Evolutionary conservation across 1,139 yeast species (phyloP), one percentile per base, ranked within the genome.

Genomic region (Pichia sp.): DNA sequence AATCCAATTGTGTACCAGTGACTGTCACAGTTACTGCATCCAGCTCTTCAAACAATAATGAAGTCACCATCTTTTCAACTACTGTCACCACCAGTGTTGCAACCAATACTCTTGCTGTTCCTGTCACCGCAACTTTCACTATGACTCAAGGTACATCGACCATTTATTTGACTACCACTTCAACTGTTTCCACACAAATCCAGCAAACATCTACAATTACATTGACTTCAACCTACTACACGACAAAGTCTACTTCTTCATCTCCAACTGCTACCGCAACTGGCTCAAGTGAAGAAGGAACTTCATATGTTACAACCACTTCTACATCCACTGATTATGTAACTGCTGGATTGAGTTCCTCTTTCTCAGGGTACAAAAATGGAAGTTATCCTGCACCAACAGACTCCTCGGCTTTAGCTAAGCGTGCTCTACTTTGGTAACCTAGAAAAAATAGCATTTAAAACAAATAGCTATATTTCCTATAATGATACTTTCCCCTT

Each of bases 61-160:
- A 46, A 27, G 26, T 27, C 11, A 38, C 29, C 23, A 40, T 38
- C 16, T 47, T 47, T 34, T 9, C 36, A 6, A 47, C 50, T 5
- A 27, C 43, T 27, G 33, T 50, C 3, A 48, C 52, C 4, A 38
- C 53, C 4, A 38, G 43, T 23, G 45, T 48, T 35, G 47, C 42
- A 26, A 44, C 55, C 26, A 53, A 54, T 4, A 55, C 60, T 6
- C 34, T 55, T n/a, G 58, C 62, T 4, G 35, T 63, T 39, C 64
- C 65, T 32, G 48, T 62, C 29, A 55, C 59, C 31, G 60, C 60
- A 7, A 58, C 63, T 3, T 50, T 63, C 39, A 56, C 65, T 9
- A 42, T 61, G 40, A 56, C 64, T 23, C 47, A 53, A 10, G 64
- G 64, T 23, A 52, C 59, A 3, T 49, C 56, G 4, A 36, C 54